A percentile compares a stretch with the other conserved stretches of the same genome.
Conservation (phyloP, 2,329 filamentous ascomycete species). For the Phoma sp. region DNA sequence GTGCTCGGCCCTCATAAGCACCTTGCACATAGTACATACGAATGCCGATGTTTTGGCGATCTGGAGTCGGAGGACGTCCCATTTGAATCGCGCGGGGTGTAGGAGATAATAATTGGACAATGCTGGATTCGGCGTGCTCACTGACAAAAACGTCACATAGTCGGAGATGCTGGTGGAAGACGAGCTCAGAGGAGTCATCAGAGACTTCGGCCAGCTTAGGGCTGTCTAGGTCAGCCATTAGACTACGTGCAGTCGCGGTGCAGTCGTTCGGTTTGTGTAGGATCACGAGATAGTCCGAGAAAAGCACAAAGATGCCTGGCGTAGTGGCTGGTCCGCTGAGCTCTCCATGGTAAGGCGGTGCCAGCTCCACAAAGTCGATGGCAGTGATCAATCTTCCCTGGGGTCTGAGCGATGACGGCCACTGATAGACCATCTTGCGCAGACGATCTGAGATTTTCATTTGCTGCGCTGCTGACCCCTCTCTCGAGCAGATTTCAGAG, state of each 20-base stretch:
- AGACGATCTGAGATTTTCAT: slow-evolving; percentile 76
- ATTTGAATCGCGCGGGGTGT: slow-evolving; percentile 32
- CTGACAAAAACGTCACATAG: slow-evolving; percentile 76
- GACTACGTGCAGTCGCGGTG: slow-evolving; percentile 73
- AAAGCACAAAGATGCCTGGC: slow-evolving; percentile 78
- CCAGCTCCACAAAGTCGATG: slow-evolving; percentile 78
- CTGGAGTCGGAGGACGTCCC: slow-evolving; percentile 41
- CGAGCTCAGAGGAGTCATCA: slow-evolving; percentile 63
- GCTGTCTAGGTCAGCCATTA: slow-evolving; percentile 86
- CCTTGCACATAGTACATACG: slow-evolving; percentile 72
- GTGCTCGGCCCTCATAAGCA: slow-evolving; percentile 77
- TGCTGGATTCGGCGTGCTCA: slow-evolving; percentile 65
- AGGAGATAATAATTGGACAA: slow-evolving; percentile 72
- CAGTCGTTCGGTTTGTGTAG: slow-evolving; percentile 72
- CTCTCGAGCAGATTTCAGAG: slow-evolving; percentile 94
- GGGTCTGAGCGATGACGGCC: slow-evolving; percentile 75
- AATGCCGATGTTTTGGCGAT: slow-evolving; percentile 38
- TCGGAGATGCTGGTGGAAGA: slow-evolving; percentile 75
- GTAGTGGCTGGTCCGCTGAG: slow-evolving; percentile 53
- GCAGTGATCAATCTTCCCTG: slow-evolving; percentile 81
- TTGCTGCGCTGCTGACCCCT: slow-evolving; percentile 72
- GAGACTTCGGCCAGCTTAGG: slow-evolving; percentile 58
- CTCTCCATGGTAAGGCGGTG: slow-evolving; percentile 70
- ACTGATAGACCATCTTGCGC: slow-evolving; percentile 76
- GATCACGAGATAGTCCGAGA: slow-evolving; percentile 80